A percentile compares a stretch with the other conserved stretches of the same genome.
phyloP scores from a whole-genome alignment of 805 yeast species.

The Ogataea siamensis region DNA sequence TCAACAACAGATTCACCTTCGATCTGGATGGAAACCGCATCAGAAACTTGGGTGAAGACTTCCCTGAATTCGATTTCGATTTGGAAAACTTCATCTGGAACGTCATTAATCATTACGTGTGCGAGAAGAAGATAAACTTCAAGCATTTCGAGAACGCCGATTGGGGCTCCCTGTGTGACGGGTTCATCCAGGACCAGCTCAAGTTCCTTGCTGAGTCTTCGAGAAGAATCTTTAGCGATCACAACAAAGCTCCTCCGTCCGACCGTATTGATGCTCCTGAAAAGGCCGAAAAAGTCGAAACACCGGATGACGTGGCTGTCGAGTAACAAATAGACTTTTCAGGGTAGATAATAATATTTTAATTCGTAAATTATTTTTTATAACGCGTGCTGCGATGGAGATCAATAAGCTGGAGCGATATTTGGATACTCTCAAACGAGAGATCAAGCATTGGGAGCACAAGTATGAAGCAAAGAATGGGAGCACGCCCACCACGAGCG shows the following conservation, averaged over 20 bases:
- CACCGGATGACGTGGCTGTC: conserved; percentile 5
- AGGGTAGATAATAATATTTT: conserved; percentile 1
- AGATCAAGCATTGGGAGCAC: conserved; percentile 57
- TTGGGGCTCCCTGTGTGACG: conserved; percentile 26
- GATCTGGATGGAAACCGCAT: conserved; percentile 31
- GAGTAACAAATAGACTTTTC: conserved; percentile 7
- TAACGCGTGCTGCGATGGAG: conserved; percentile 16
- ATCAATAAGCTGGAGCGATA: conserved; percentile 18
- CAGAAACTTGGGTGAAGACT: conserved; percentile 36
- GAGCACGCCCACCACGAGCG: conserved; percentile 43
- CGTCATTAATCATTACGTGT: conserved; percentile 33
- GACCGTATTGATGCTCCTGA: neutral
- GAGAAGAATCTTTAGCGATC: conserved; percentile 22
- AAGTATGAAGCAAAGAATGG: conserved; percentile 32
- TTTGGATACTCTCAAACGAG: conserved; percentile 34
- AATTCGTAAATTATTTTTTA: conserved; percentile 1
- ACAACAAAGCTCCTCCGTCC: conserved; percentile 9
- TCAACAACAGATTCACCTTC: conserved; percentile 29
- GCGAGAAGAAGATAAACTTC: conserved; percentile 29
- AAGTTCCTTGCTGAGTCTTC: conserved; percentile 25
- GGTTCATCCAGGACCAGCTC: conserved; percentile 30
- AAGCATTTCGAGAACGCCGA: conserved; percentile 23
- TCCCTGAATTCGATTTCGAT: conserved; percentile 33
- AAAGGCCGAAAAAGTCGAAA: conserved; percentile 3
- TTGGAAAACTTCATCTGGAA: conserved; percentile 35